Evolutionary conservation across 768 basidiomycete species (phyloP).

Genomic region (Mycena latifolia): DNA sequence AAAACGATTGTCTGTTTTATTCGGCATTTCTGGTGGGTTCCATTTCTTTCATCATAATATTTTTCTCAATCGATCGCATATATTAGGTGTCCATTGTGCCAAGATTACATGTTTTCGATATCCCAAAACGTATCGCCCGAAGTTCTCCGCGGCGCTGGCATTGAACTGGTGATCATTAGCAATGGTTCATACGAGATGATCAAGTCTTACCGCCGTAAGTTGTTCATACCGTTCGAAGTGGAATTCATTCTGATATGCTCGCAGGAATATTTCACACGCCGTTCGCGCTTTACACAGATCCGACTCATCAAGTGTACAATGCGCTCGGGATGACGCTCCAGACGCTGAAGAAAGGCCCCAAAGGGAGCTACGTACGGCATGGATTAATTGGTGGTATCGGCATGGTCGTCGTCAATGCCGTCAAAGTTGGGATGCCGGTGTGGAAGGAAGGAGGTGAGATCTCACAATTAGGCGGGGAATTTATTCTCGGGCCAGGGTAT

Average conservation of each 20-base stretch:
- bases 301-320: conserved; percentile 65
- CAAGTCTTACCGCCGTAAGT: conserved; percentile 62
- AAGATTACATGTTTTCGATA: conserved; percentile 78
- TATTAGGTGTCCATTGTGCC: conserved; percentile 67
- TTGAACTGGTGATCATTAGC: conserved; percentile 72
- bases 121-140: conserved; percentile 60
- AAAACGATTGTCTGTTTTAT: conserved; percentile 77
- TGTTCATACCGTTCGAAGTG: background rate
- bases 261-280: conserved; percentile 72
- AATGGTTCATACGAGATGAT: conserved; percentile 76
- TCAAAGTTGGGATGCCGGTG: conserved; percentile 71
- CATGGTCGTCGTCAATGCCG: conserved; percentile 66
- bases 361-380: conserved; percentile 65
- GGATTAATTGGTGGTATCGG: conserved; percentile 63
- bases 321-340: conserved; percentile 67
- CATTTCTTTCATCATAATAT: background rate
- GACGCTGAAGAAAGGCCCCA: conserved; percentile 47
- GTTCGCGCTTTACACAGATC: conserved; percentile 76
- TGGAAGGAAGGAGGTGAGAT: conserved; percentile 71
- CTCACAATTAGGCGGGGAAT: conserved; percentile 80
- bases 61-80: background rate
- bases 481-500: conserved; percentile 75
- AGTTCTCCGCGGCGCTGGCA: conserved; percentile 60
- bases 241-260: background rate
- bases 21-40: conserved; percentile 66